phyloP scores from a whole-genome alignment of 352 stramenopile species.

The Globisporangium radiosum region DNA sequence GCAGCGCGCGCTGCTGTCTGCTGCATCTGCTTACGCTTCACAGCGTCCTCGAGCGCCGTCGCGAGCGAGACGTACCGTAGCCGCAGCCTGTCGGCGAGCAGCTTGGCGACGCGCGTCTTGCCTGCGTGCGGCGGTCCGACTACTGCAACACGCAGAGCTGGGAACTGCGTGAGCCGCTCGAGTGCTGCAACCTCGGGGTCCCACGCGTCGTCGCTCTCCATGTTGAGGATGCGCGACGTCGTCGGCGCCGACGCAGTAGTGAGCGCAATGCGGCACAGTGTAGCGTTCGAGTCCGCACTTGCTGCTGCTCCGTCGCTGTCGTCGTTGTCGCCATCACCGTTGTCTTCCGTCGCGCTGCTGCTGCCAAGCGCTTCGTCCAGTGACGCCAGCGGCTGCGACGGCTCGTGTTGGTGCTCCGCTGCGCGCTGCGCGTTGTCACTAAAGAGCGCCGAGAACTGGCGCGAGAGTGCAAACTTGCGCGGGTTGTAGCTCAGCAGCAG shows the following conservation, averaged over 20 bases:
- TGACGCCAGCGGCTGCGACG: not conserved
- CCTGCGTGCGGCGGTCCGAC: slow-evolving; percentile 46
- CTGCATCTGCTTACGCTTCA: slow-evolving; percentile 18
- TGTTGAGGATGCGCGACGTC: slow-evolving; percentile 14
- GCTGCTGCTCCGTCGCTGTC: not conserved
- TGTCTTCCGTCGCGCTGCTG: not conserved
- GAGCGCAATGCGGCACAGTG: not conserved
- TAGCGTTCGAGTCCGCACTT: not conserved
- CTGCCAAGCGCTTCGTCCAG: not conserved
- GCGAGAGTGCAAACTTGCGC: slow-evolving; percentile 60
- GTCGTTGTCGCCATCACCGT: not conserved
- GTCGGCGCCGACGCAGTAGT: slow-evolving; percentile 2
- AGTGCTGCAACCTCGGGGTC: slow-evolving; percentile 34
- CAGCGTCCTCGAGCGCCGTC: slow-evolving; percentile 32
- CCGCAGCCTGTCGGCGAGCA: slow-evolving; percentile 32
- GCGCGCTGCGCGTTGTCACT: not conserved
- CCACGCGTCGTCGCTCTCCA: slow-evolving; percentile 28
- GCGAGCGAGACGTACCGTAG: slow-evolving; percentile 46
- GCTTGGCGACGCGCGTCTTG: slow-evolving; percentile 45
- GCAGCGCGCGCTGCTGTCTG: not conserved
- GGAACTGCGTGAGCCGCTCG: slow-evolving; percentile 29
- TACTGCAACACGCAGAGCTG: slow-evolving; percentile 42
- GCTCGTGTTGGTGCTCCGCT: not conserved
- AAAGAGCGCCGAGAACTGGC: slow-evolving; percentile 47
- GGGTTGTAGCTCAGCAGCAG: slow-evolving; percentile 66